Percentiles rank a stretch among this genome's conserved stretches.
phyloP scores from a whole-genome alignment of 139 green algal species.

The Chlorella sorokiniana region DNA sequence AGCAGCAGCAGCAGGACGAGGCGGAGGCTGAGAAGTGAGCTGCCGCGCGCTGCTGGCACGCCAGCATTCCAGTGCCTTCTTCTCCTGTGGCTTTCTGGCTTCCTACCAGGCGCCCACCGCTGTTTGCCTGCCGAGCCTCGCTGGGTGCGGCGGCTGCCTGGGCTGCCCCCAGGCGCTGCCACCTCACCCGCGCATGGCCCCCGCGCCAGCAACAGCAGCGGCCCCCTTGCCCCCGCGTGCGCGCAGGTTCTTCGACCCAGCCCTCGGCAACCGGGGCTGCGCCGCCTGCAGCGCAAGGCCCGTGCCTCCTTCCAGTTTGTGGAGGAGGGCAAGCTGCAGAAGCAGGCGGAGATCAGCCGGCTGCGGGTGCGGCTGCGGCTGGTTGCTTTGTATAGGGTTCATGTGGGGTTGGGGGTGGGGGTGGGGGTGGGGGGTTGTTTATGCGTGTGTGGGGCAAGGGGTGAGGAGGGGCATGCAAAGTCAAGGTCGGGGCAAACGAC shows the following conservation, averaged over 20 bases:
- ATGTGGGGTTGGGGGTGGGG: conserved; percentile 13
- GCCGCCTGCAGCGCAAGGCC: conserved; percentile 35
- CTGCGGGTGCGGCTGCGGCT: conserved; percentile 33
- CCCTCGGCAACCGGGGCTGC: conserved; percentile 48
- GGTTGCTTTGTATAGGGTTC: neutral
- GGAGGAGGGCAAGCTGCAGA: conserved; percentile 67
- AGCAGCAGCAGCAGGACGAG: conserved; percentile 28
- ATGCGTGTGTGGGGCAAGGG: too few species aligned
- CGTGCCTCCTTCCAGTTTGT: conserved; percentile 66
- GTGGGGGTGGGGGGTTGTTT: neutral
- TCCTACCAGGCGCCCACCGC: neutral
- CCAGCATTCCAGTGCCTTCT: neutral
- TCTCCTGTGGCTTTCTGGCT: neutral
- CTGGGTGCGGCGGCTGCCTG: too few species aligned
- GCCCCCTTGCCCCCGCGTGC: neutral
- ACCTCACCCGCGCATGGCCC: too few species aligned
- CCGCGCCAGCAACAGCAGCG: too few species aligned
- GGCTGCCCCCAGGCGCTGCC: too few species aligned
- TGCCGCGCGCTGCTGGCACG: neutral
- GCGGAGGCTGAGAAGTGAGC: conserved; percentile 22
- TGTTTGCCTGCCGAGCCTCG: too few species aligned
- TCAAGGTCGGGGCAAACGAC: too few species aligned
- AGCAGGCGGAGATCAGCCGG: conserved; percentile 65
- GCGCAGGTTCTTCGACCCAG: conserved; percentile 65
- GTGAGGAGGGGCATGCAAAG: too few species aligned